A percentile compares a stretch with the other conserved stretches of the same genome.
Conservation (phyloP, 352 stramenopile species). For the Pythium inflatum region DNA sequence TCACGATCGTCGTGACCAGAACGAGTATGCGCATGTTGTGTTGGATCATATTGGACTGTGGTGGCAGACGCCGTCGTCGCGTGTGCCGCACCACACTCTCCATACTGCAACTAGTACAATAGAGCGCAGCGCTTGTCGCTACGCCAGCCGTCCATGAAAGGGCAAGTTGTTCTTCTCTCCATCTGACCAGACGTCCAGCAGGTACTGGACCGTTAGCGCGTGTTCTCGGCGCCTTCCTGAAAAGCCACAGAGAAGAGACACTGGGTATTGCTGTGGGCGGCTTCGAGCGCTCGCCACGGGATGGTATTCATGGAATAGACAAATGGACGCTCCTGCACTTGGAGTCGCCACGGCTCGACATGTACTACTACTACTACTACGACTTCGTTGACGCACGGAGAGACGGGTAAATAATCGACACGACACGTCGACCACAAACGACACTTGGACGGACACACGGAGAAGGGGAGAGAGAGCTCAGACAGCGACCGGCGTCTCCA, state of each 20-base stretch:
- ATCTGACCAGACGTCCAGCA: too few relatives aligned
- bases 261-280: slow-evolving; percentile 10
- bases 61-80: neutral
- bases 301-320: neutral
- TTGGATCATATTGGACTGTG: neutral
- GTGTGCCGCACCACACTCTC: too few relatives aligned
- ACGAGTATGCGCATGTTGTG: neutral
- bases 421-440: too few relatives aligned
- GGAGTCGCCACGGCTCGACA: neutral
- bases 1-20: neutral
- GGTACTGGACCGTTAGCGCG: too few relatives aligned
- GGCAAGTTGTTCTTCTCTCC: too few relatives aligned
- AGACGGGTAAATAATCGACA: slow-evolving; percentile 24
- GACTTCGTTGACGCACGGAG: neutral
- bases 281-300: slow-evolving; percentile 29
- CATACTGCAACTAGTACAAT: too few relatives aligned
- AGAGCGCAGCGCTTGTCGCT: too few relatives aligned
- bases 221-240: too few relatives aligned
- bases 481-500: slow-evolving; percentile 36
- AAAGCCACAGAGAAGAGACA: neutral
- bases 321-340: neutral
- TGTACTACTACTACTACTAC: slow-evolving; percentile 13
- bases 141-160: too few relatives aligned
- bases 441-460: too few relatives aligned
- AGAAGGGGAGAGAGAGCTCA: slow-evolving; percentile 19